Base-by-base conservation (phyloP, 176 grass and related monocot genomes). In the Oryza glumipatula region DNA sequence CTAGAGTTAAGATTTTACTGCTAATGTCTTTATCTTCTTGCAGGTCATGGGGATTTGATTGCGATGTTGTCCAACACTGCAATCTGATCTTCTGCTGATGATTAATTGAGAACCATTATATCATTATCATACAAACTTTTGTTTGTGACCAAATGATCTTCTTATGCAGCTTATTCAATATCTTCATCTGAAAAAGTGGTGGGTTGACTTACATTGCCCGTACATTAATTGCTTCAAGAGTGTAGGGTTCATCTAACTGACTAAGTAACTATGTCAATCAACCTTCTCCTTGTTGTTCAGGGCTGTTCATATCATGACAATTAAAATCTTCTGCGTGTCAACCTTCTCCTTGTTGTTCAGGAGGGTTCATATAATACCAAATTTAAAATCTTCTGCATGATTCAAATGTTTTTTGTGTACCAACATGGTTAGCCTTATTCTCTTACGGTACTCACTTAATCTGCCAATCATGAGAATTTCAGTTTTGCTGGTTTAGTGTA, bases 1-100 rank as follows among this genome's bases (percentile, higher is more conserved):
- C 4, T 65, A n/a, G 13, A 47, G 47, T 28, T 48, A 32, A 46
- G 23, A 69, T 12, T 68, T 61, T 32, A 47, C 49, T 86, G 44
- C 10, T 70, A 43, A 51, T 79, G 23, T 82, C 33, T 6, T 83
- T 88, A 19, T 89, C 61, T 64, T 88, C 21, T 52, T 79, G 17
- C 36, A 88, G 85, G 82, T 73, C 22, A 15, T 81, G 70, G 36
- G 21, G 72, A 72, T 73, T 68, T 88, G 56, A 86, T 73, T 48
- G 67, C 14, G 38, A 70, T 77, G 26, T 79, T 44, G 30, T 48
- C 17, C 4, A 26, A 0, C 47, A 21, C 39, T 82, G 16, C 49
- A 11, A 86, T 73, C 17, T 67, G 44, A 76, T 67, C 4, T 56
- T 80, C 16, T 56, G 19, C 30, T 72, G 36, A 67, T 72, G 15